phyloP scores from a whole-genome alignment of 345 rosid genomes.

The Eucalyptus polyanthemos region DNA sequence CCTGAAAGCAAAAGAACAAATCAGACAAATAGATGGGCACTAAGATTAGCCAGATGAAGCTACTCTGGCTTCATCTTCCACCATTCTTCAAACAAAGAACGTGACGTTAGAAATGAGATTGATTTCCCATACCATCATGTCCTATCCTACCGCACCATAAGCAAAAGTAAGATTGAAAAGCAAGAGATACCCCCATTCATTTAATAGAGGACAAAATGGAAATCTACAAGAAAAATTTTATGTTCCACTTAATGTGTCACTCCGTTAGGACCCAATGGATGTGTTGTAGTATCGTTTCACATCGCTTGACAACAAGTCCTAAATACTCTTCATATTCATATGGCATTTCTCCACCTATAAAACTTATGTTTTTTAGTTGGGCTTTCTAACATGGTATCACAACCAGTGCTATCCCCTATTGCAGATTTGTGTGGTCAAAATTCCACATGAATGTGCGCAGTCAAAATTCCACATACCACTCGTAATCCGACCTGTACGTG shows the following conservation, averaged over 20 bases:
- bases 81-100: not conserved
- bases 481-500: too few relatives aligned
- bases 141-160: not conserved
- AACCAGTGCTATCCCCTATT: too few relatives aligned
- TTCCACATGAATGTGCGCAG: too few relatives aligned
- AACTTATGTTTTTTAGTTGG: not conserved
- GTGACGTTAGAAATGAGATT: not conserved
- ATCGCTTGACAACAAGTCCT: not conserved
- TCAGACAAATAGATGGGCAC: not conserved
- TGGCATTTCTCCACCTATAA: not conserved
- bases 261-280: not conserved
- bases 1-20: not conserved
- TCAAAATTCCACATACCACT: too few relatives aligned
- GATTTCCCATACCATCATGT: not conserved
- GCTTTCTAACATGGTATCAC: not conserved
- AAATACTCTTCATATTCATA: not conserved
- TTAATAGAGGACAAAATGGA: not conserved
- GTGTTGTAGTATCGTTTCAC: not conserved
- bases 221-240: not conserved
- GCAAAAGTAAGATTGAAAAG: not conserved
- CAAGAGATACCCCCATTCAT: not conserved
- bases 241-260: not conserved
- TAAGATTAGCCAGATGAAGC: not conserved
- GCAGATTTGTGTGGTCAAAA: too few relatives aligned
- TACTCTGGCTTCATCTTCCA: not conserved